phyloP scores from a whole-genome alignment of 2,329 filamentous ascomycete species.

The Neonectria neomacrospora region DNA sequence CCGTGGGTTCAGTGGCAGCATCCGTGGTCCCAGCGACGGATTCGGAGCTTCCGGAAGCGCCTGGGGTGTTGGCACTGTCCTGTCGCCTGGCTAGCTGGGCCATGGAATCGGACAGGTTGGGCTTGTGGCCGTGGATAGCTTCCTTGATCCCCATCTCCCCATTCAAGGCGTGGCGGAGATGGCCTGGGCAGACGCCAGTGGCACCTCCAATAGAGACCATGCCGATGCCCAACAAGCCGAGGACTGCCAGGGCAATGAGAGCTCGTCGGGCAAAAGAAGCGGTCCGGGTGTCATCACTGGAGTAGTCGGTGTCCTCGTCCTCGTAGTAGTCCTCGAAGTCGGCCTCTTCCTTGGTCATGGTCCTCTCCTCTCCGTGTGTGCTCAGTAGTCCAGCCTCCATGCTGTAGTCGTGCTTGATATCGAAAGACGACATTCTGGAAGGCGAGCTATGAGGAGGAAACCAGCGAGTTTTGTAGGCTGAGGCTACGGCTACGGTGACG shows the following conservation, averaged over 20 bases:
- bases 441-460: slow-evolving; percentile 21
- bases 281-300: slow-evolving; percentile 28
- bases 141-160: slow-evolving; percentile 35
- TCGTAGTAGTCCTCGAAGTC: slow-evolving; percentile 41
- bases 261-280: slow-evolving; percentile 40
- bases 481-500: slow-evolving; percentile 1
- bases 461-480: slow-evolving; percentile 40
- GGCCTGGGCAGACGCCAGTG: slow-evolving; percentile 41
- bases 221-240: slow-evolving; percentile 40
- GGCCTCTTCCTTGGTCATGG: slow-evolving; percentile 42
- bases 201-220: slow-evolving; percentile 40
- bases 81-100: slow-evolving; percentile 73
- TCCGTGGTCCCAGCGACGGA: not conserved
- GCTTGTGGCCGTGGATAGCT: slow-evolving; percentile 37
- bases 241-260: slow-evolving; percentile 40
- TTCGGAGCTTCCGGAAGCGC: slow-evolving; percentile 26
- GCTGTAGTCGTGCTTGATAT: slow-evolving; percentile 44
- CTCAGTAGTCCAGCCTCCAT: slow-evolving; percentile 46
- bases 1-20: not conserved
- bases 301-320: slow-evolving; percentile 39
- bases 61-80: slow-evolving; percentile 48
- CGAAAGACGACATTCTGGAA: slow-evolving; percentile 35
- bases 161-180: slow-evolving; percentile 35
- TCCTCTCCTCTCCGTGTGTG: slow-evolving; percentile 46
- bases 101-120: slow-evolving; percentile 54